Percentiles rank a stretch among this genome's conserved stretches.
Evolutionary conservation across 2,329 filamentous ascomycete species (phyloP).

Genomic region (Colletotrichum horii): DNA sequence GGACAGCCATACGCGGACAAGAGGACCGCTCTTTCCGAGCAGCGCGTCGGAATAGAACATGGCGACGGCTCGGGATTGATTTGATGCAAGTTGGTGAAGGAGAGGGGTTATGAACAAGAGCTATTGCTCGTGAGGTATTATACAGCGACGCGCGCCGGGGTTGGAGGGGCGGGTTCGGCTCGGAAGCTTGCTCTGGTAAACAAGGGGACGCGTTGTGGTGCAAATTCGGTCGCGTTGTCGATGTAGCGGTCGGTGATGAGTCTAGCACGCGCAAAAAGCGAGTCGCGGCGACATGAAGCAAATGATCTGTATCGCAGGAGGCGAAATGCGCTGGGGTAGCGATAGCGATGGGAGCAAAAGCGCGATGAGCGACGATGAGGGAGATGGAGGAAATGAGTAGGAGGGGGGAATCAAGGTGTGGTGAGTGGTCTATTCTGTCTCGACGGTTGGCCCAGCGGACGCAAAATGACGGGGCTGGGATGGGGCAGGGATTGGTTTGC

Average conservation of each 20-base stretch:
- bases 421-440: slow-evolving; percentile 18
- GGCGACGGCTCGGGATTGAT: slow-evolving; percentile 32
- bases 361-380: slow-evolving; percentile 21
- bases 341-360: slow-evolving; percentile 18
- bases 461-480: slow-evolving; percentile 26
- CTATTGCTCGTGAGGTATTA: slow-evolving; percentile 8
- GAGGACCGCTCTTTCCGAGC: slow-evolving; percentile 92
- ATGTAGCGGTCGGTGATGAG: slow-evolving; percentile 3
- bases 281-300: slow-evolving; percentile 22
- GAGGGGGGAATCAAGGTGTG: slow-evolving; percentile 21
- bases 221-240: slow-evolving; percentile 19
- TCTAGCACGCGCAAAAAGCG: slow-evolving; percentile 14
- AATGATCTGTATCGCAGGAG: slow-evolving; percentile 13
- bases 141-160: slow-evolving; percentile 19
- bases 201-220: slow-evolving; percentile 28
- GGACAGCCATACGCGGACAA: slow-evolving; percentile 97
- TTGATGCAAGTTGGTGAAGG: neutral
- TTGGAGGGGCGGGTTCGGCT: slow-evolving; percentile 6
- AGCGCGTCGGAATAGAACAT: slow-evolving; percentile 99
- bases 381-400: slow-evolving; percentile 21
- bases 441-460: slow-evolving; percentile 9
- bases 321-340: slow-evolving; percentile 9
- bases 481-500: slow-evolving; percentile 17
- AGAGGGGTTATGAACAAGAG: slow-evolving; percentile 3
- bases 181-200: slow-evolving; percentile 23